Evolutionary conservation across 108 stramenopile species (phyloP), one percentile per base, ranked within the genome.

Genomic region (Chaetoceros muelleri): DNA sequence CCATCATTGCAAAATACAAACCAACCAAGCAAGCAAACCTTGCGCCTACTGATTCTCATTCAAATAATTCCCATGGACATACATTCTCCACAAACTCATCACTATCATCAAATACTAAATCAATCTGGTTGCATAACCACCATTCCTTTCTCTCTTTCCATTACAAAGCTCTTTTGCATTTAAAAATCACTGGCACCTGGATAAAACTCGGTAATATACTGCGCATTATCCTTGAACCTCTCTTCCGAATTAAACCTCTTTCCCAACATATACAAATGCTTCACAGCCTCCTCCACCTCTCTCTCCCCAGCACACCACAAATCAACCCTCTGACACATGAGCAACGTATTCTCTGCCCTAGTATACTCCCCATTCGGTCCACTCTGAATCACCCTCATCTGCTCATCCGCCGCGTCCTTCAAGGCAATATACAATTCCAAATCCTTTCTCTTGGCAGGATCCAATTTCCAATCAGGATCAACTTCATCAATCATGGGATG

Each of bases 321-420:
- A 52, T 91, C 90, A 18, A 91, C 90, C 57, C 90, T 61, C 56
- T 91, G 90, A 51, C 81, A 83, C 83, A 87, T 87, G 48, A 91
- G 57, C 62, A 91, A 60, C 8, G 79, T 81, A 75, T 87, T 91
- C 58, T 81, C 78, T 0, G 74, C 78, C 27, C 75, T 75, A 0
- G 72, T 76, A 56, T 70, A 91, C 55, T 87, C 90, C 13, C 85
- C 64, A 49, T 87, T 54, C 27, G 83, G 83, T 21, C 85, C 89
- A 55, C 71, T 66, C 34, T 69, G 64, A 30, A 90, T 74, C 23
- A 63, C 45, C 0, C 48, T 58, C 79, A 82, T 72, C 58, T 82
- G 84, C 10, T 69, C 65, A 26, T 85, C 76, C 29, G 79, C 65
- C 23, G 62, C 57, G 16, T 72, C 56, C 51, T 80, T 80, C 56